Evolutionary conservation across 805 yeast genomes (phyloP).

Genomic region (Candida vaughaniae): DNA sequence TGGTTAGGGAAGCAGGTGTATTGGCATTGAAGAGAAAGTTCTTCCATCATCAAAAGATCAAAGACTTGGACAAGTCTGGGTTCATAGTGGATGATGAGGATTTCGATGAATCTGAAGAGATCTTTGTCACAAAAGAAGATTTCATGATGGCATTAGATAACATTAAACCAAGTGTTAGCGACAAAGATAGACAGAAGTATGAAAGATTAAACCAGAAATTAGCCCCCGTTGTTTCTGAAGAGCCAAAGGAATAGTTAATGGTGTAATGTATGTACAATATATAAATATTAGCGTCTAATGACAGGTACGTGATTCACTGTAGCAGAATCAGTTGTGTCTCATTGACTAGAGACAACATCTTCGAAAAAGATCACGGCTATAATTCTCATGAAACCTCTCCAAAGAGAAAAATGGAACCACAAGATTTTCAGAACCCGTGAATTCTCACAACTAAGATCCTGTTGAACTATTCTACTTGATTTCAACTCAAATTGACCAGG

Average conservation of each 20-base stretch:
- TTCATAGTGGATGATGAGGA: slow-evolving; percentile 25
- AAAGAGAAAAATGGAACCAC: too few species aligned
- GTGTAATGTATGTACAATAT: slow-evolving; percentile 3
- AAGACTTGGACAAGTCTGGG: slow-evolving; percentile 38
- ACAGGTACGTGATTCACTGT: too few species aligned
- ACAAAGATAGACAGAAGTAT: slow-evolving; percentile 74
- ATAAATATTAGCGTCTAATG: too few species aligned
- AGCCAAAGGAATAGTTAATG: slow-evolving; percentile 1
- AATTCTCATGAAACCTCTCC: too few species aligned
- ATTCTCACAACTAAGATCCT: too few species aligned
- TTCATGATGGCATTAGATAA: slow-evolving; percentile 68
- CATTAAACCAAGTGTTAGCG: slow-evolving; percentile 90
- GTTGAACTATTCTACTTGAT: too few species aligned
- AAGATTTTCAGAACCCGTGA: too few species aligned
- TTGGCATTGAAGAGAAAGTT: slow-evolving; percentile 76
- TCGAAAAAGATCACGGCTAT: too few species aligned
- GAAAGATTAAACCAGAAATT: slow-evolving; percentile 69
- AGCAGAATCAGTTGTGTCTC: too few species aligned
- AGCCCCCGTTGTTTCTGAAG: slow-evolving; percentile 33
- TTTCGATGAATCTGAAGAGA: slow-evolving; percentile 27
- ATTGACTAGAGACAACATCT: too few species aligned
- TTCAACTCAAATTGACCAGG: too few species aligned
- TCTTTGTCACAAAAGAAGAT: slow-evolving; percentile 62
- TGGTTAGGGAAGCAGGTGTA: slow-evolving; percentile 93
- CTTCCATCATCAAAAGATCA: slow-evolving; percentile 45